Conservation (phyloP, 1,284 basidiomycete species). For the Golubevia sp. region DNA sequence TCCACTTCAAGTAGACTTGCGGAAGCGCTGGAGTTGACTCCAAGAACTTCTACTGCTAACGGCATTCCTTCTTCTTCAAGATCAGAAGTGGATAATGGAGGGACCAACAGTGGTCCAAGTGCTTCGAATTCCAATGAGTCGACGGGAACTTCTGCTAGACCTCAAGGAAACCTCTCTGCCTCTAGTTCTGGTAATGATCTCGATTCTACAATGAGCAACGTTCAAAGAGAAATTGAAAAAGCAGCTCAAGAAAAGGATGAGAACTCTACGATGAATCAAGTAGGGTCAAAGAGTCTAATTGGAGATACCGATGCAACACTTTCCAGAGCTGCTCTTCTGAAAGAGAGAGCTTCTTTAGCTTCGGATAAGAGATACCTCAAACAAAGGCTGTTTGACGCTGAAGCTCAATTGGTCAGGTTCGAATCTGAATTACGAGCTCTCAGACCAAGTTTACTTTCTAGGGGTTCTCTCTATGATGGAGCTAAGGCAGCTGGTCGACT, state of each 20-base stretch:
- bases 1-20: background rate
- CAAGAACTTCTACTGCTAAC: background rate
- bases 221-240: background rate
- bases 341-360: constrained; percentile 50
- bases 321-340: no score
- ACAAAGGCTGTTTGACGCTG: constrained; percentile 45
- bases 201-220: no score
- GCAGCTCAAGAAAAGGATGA: background rate
- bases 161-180: no score
- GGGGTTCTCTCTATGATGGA: background rate
- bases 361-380: constrained; percentile 56
- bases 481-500: background rate
- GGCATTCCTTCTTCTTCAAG: no score
- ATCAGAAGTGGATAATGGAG: no score
- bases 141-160: background rate
- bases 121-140: background rate
- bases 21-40: background rate
- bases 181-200: no score
- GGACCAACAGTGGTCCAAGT: background rate
- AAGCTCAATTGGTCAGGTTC: constrained; percentile 50
- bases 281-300: no score
- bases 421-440: constrained; percentile 50
- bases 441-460: constrained; percentile 29
- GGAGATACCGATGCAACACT: no score
- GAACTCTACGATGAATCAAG: no score